Evolutionary conservation across 2,329 filamentous ascomycete genomes (phyloP).

Genomic region (Curvularia sp.): DNA sequence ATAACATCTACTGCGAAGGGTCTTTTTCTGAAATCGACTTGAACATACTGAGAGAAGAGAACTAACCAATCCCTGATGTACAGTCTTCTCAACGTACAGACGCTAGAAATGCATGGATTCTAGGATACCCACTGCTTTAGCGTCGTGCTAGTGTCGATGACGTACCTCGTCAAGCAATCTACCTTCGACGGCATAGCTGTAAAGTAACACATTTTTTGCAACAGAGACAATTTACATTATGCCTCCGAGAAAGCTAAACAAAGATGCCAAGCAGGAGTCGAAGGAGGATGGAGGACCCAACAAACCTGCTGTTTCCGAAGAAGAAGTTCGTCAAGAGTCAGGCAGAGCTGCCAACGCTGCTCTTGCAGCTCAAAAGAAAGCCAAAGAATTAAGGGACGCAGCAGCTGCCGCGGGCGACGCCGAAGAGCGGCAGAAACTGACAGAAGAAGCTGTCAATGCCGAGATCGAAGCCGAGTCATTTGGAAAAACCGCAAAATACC

Average conservation of each 20-base stretch:
- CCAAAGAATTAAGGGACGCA: constrained; percentile 29
- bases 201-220: neutral
- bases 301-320: constrained; percentile 25
- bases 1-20: no score
- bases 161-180: constrained; percentile 4
- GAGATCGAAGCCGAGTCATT: constrained; percentile 35
- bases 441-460: constrained; percentile 31
- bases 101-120: constrained; percentile 3
- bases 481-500: constrained; percentile 36
- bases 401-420: constrained; percentile 27
- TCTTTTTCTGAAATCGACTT: neutral
- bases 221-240: constrained; percentile 5
- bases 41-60: neutral
- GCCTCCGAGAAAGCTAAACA: constrained; percentile 14
- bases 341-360: constrained; percentile 30
- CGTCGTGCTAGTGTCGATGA: constrained; percentile 17
- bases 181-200: neutral
- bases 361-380: constrained; percentile 28
- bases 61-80: neutral
- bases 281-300: constrained; percentile 4
- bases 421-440: constrained; percentile 31
- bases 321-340: constrained; percentile 30
- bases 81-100: neutral
- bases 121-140: constrained; percentile 4
- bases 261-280: constrained; percentile 1